Evolutionary conservation across 179 eudicot genomes (phyloP), one percentile per base, ranked within the genome.

Genomic region (Drosera spatulata): DNA sequence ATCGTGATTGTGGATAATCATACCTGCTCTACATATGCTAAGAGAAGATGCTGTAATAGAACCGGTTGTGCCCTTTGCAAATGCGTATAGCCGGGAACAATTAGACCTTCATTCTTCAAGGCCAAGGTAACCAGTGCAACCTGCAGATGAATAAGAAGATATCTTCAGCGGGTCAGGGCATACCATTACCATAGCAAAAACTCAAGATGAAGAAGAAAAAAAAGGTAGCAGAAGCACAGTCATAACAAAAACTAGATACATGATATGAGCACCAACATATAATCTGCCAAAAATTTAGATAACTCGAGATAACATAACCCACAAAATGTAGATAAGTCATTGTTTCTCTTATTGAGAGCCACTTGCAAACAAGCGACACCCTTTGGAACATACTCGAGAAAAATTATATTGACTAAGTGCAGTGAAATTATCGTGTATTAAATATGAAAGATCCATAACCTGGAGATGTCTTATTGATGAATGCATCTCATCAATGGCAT

Each of bases 11-110:
- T 4, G 6, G 42, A 10, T 15, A 15, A 2, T n/a, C 11, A 45
- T 47, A 94, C 99, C 99, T 90, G 91, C 71, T 94, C 97, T 60
- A 87, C 95, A 73, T 87, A 94, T 52, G 91, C 85, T 64, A 94
- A 74, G 68, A 94, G 99, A 69, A 81, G 96, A 82, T 90, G 97
- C 44, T 78, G 95, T 63, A 90, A 55, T 50, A 90, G 76, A 72
- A 94, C 86, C 72, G 99, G 99, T 13, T 94, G 96, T 44, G 99
- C 99, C 79, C 97, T 87, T 66, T 87, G 99, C 76, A 94, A 64
- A 80, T 94, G 99, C 5, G 97, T 90, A 72, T 90, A 94, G 47
- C 99, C 99, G 38, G 99, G 99, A 75, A 94, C 95, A 55, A 90
- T 94, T 71, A 87, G 70, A 39, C 88, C 94, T 55, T 80, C 86